These are phyloP conservation scores for Poterioochromonas sp. DNA, from an alignment of 352 stramenopile genomes.

Conservation along the genomic window DNA sequence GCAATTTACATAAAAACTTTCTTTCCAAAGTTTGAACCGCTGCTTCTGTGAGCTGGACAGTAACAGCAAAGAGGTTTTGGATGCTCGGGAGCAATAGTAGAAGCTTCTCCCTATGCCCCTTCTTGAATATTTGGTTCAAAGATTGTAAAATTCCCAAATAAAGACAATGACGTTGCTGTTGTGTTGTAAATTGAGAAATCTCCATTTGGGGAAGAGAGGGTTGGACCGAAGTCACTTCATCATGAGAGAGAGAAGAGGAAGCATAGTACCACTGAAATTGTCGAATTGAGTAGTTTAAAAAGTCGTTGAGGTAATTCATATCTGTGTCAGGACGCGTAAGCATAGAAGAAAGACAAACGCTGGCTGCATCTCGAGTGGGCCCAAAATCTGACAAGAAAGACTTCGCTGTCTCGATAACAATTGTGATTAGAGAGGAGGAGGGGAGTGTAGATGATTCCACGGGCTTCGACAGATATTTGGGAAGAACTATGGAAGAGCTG, in stretches of 20 bases:
- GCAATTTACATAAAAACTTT: constrained; percentile 92
- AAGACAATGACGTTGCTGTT: background rate
- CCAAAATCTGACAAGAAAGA: constrained; percentile 67
- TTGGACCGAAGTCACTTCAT: constrained; percentile 67
- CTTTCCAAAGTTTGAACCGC: constrained; percentile 64
- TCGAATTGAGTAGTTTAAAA: constrained; percentile 52
- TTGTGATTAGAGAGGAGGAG: background rate
- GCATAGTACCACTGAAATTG: constrained; percentile 13
- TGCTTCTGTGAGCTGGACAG: no score
- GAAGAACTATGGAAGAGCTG: constrained; percentile 23
- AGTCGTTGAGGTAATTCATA: constrained; percentile 66
- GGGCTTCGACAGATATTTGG: constrained; percentile 10
- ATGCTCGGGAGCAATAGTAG: no score
- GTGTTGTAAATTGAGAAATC: no score
- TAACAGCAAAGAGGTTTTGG: no score
- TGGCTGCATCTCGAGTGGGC: constrained; percentile 75
- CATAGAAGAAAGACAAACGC: constrained; percentile 82
- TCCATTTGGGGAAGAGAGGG: background rate
- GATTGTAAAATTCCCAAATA: background rate
- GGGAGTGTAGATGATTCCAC: constrained; percentile 10
- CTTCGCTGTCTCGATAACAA: constrained; percentile 54
- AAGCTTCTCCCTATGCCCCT: background rate
- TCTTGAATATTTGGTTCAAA: constrained; percentile 25
- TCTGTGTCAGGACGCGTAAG: constrained; percentile 91
- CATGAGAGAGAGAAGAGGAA: constrained; percentile 19